Conservation (phyloP, 441 rosid species). For the Hura crepitans region DNA sequence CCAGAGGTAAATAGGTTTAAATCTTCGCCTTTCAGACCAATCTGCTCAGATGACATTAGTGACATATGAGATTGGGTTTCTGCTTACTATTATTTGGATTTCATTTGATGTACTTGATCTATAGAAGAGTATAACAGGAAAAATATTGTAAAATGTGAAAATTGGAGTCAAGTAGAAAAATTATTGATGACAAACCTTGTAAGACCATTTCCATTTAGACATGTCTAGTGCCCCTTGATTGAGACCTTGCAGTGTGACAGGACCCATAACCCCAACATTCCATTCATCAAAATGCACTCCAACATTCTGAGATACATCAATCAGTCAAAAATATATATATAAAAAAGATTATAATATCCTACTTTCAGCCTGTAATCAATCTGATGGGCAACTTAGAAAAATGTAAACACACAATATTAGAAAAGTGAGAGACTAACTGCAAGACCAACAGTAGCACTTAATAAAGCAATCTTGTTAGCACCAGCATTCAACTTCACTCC, state of each 20-base stretch:
- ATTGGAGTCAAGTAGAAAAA: background rate
- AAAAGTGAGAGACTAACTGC: constrained; percentile 48
- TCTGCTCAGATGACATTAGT: constrained; percentile 20
- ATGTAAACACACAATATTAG: background rate
- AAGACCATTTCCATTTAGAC: constrained; percentile 90
- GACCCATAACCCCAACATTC: constrained; percentile 90
- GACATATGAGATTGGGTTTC: background rate
- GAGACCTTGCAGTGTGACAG: constrained; percentile 68
- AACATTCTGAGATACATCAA: constrained; percentile 52
- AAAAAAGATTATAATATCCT: background rate
- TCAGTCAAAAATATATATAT: background rate
- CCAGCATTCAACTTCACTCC: constrained; percentile 64
- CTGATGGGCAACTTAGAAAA: background rate
- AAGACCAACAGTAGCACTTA: constrained; percentile 87
- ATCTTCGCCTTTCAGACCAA: constrained; percentile 79
- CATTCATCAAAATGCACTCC: constrained; percentile 90
- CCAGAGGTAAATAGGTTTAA: constrained; percentile 62
- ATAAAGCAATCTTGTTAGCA: constrained; percentile 60
- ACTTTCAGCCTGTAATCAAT: background rate
- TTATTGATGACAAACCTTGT: constrained; percentile 47
- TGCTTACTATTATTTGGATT: too few species aligned
- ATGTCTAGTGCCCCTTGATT: constrained; percentile 65
- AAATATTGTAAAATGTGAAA: background rate
- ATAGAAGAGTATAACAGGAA: too few species aligned
- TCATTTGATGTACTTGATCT: too few species aligned